Evolutionary conservation across 1,139 yeast genomes (phyloP).

Genomic region (Arxiozyma slooffiae): DNA sequence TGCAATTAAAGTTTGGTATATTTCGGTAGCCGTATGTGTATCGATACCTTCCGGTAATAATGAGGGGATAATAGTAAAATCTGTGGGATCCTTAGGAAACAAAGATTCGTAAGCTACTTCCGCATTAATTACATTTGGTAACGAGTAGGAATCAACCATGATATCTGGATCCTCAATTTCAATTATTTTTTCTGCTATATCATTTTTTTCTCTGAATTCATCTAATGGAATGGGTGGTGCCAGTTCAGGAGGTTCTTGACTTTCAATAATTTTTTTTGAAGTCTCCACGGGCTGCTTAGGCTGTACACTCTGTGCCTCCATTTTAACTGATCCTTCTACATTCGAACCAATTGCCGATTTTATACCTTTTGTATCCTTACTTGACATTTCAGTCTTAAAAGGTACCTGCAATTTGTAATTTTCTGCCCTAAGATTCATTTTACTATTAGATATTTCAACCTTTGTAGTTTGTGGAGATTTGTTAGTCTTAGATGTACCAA

Average conservation of each 20-base stretch:
- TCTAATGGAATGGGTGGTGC: constrained; percentile 31
- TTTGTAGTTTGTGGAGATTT: neutral
- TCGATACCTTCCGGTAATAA: constrained; percentile 66
- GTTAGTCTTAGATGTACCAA: neutral
- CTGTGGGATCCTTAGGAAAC: constrained; percentile 36
- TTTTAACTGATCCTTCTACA: neutral
- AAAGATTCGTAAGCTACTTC: constrained; percentile 47
- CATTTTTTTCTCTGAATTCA: constrained; percentile 32
- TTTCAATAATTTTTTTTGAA: neutral
- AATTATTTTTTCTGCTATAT: constrained; percentile 38
- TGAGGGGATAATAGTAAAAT: constrained; percentile 60
- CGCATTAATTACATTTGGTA: constrained; percentile 35
- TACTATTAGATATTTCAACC: neutral
- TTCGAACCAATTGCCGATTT: neutral
- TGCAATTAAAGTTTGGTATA: constrained; percentile 38
- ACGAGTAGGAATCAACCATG: constrained; percentile 55
- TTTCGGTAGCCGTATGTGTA: constrained; percentile 49
- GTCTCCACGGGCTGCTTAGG: neutral
- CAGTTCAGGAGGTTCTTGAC: constrained; percentile 17
- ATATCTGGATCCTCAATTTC: constrained; percentile 55
- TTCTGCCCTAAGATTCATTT: neutral
- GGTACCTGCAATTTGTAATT: too few relatives aligned
- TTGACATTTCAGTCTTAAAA: neutral
- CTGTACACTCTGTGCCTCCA: neutral
- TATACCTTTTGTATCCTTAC: neutral